Evolutionary conservation across 208 protist species (phyloP), one percentile per base, ranked within the genome.

Genomic region (Trypanosoma congolense): DNA sequence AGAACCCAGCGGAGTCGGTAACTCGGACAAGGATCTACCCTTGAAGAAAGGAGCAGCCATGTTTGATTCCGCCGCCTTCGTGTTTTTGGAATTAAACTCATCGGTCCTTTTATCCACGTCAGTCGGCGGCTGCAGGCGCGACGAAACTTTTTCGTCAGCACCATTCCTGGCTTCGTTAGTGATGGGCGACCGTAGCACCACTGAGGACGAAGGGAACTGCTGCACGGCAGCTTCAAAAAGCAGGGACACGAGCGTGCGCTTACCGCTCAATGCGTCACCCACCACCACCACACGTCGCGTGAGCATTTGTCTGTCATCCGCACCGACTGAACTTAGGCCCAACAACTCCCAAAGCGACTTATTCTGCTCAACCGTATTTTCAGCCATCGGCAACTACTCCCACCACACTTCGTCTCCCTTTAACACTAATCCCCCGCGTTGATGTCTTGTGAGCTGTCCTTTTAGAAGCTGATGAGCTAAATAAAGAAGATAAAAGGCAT

Each of bases 201-300:
- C 24, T 26, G 42, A 51, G n/a, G 46, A 50, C n/a, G 46, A 35
- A 29, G 52, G 50, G 33, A 70, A 59, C 46, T 83, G 66, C 33
- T 68, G 63, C 61, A 78, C 70, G 24, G 81, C 80, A 2, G 87
- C 87, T 4, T 69, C 67, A 43, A 77, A 75, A 2, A 94, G 69
- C 2, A 71, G 72, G 12, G 64, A 72, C 45, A 77, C 77, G 30
- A 91, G 57, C 30, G 83, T 85, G 3, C 87, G 75, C 60, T 94
- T 94, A 0, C 87, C 87, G 41, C 74, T 81, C 9, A 78, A 55
- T 8, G 79, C 71, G 12, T 79, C 65, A 8, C 87, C 87, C 9
- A 94, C 47, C 33, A 94, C 47, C 5, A 94, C 64, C 6, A 94
- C 72, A 10, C 83, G 73, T 19, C 63, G 61, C 24, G 58, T 56